Evolutionary conservation across 768 basidiomycete species (phyloP).

Genomic region (Leccinellum albellum): DNA sequence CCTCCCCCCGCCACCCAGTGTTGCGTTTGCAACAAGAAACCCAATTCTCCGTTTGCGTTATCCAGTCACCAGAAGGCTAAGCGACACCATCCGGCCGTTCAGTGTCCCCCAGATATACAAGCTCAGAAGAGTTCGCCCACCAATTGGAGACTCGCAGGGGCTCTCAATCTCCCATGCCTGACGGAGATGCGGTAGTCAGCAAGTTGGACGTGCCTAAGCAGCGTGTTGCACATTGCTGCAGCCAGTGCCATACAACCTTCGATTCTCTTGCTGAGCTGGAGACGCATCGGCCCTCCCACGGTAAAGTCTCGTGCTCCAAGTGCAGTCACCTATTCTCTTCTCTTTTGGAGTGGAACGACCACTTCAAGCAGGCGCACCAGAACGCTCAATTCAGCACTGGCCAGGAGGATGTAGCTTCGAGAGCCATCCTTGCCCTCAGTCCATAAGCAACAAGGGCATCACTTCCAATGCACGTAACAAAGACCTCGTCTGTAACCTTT

Average conservation of each 20-base stretch:
- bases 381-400: neutral
- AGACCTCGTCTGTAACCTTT: constrained; percentile 17
- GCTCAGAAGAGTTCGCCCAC: neutral
- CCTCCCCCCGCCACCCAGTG: constrained; percentile 15
- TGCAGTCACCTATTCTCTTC: constrained; percentile 19
- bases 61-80: constrained; percentile 23
- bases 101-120: neutral
- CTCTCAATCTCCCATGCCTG: neutral
- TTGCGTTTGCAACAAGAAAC: constrained; percentile 26
- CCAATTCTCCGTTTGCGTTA: constrained; percentile 15
- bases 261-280: constrained; percentile 17
- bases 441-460: constrained; percentile 5
- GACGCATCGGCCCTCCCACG: constrained; percentile 18
- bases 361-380: constrained; percentile 23
- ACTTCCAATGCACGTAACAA: constrained; percentile 5
- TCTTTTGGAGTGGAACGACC: constrained; percentile 27
- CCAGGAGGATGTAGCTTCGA: constrained; percentile 9
- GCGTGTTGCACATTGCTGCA: constrained; percentile 13
- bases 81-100: constrained; percentile 15
- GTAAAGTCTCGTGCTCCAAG: constrained; percentile 23
- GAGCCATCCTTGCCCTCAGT: constrained; percentile 8
- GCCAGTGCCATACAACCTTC: constrained; percentile 18
- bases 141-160: constrained; percentile 2
- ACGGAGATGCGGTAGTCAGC: neutral
- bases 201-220: constrained; percentile 1